Evolutionary conservation across 257 asterid genomes (phyloP), one percentile per base, ranked within the genome.

Genomic region (Solanum peruvianum): DNA sequence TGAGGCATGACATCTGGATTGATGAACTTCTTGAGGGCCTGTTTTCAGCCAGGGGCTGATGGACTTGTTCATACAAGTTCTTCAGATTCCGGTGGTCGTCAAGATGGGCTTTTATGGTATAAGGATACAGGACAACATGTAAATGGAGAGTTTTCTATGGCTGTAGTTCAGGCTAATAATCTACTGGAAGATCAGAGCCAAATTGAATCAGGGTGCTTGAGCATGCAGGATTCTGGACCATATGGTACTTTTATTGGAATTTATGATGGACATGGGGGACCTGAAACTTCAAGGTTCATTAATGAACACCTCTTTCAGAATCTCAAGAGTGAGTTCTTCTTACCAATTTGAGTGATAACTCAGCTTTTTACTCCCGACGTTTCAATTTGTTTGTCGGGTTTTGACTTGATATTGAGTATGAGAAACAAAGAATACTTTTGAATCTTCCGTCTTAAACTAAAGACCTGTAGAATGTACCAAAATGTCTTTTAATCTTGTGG

Each of bases 251-350:
- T 94, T 84, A 91, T 94, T 23, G 97, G 96, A 78, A 69, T 94
- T 86, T 94, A 94, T 88, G 97, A 94, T 90, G 97, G 97, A n/a
- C 97, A 94, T 58, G 96, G 97, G 11, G 97, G 96, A 49, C 97
- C 97, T 9, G 96, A 94, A 88, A 93, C 97, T 20, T 90, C 97
- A 6, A 88, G 96, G 75, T 94, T 88, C 90, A 90, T 94, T 92
- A 94, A 93, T 82, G 92, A 93, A 1, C 91, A 92, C 86, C 93
- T 94, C 85, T 94, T 92, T 89, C 93, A 89, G 86, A 92, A 94
- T 89, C 95, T 94, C 88, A 92, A 94, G 91, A 93, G 97, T 94
- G 91, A 89, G 97, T 88, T 80, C 44, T 49, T 75, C 64, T 16
- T 66, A 13, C 33, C 58, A 31, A 60, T 84, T 87, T 31, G 66